Percentiles rank a stretch among this genome's conserved stretches.
Evolutionary conservation across 345 rosid species (phyloP).

Genomic region (Ceriops zippeliana): DNA sequence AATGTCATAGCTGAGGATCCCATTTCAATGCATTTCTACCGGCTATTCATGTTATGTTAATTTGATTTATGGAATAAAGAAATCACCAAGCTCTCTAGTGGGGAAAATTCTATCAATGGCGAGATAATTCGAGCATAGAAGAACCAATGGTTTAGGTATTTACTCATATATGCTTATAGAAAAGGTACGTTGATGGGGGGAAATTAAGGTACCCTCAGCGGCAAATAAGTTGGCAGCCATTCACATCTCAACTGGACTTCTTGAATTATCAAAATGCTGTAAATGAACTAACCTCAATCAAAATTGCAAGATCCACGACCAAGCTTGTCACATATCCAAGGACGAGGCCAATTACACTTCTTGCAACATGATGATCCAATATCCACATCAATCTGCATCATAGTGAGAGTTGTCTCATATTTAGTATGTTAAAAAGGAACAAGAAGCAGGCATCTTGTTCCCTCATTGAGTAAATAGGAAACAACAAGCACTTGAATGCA

Average conservation of each 20-base stretch:
- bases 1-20: too few relatives aligned
- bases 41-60: too few relatives aligned
- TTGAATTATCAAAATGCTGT: background rate
- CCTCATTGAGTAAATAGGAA: too few relatives aligned
- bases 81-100: too few relatives aligned
- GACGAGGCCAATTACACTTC: slow-evolving; percentile 82
- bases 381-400: slow-evolving; percentile 86
- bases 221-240: background rate
- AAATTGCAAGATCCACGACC: slow-evolving; percentile 90
- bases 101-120: too few relatives aligned
- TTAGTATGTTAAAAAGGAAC: background rate
- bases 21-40: too few relatives aligned
- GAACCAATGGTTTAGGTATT: background rate
- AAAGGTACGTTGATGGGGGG: background rate
- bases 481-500: too few relatives aligned
- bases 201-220: background rate
- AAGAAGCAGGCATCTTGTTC: slow-evolving; percentile 4
- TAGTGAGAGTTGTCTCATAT: slow-evolving; percentile 7
- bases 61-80: too few relatives aligned
- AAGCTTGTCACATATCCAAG: slow-evolving; percentile 95
- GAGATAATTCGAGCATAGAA: background rate
- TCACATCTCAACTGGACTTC: too few relatives aligned
- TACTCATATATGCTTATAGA: background rate
- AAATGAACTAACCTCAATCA: slow-evolving; percentile 67
- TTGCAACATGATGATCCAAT: slow-evolving; percentile 97